These are phyloP conservation scores for Fraxinus baroniana DNA, from an alignment of 305 asterid species.

Conservation along the genomic window DNA sequence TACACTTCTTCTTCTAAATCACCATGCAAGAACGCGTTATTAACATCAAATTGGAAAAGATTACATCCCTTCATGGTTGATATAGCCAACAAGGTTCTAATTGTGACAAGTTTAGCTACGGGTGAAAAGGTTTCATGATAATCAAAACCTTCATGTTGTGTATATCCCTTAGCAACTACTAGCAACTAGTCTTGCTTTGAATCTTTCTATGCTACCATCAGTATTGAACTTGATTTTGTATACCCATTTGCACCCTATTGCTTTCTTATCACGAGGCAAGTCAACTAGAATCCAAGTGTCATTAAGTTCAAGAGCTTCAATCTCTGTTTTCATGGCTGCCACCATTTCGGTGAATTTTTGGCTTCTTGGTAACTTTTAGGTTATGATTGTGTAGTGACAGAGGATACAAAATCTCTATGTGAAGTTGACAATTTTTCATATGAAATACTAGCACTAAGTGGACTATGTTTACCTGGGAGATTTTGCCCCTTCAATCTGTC, in stretches of 20 bases:
- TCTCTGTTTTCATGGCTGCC: neutral
- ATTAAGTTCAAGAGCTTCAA: neutral
- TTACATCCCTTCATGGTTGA: no score
- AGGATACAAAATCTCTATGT: neutral
- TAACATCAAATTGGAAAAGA: no score
- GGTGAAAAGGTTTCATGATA: no score
- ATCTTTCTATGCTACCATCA: neutral
- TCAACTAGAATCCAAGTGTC: neutral
- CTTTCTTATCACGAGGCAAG: neutral
- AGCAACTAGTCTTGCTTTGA: neutral
- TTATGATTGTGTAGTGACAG: neutral
- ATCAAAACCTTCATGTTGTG: neutral
- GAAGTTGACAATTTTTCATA: neutral
- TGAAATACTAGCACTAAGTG: neutral
- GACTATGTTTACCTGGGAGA: neutral
- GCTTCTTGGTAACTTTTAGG: neutral
- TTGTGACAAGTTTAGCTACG: no score
- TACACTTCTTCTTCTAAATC: no score
- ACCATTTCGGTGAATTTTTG: neutral
- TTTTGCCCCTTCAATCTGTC: no score
- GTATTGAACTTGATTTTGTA: neutral
- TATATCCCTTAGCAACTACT: neutral
- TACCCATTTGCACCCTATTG: neutral
- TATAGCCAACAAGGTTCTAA: no score
- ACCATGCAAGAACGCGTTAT: no score